Evolutionary conservation across 139 green algal species (phyloP), one percentile per base, ranked within the genome.

Genomic region (Tetradesmus lagerheimii): DNA sequence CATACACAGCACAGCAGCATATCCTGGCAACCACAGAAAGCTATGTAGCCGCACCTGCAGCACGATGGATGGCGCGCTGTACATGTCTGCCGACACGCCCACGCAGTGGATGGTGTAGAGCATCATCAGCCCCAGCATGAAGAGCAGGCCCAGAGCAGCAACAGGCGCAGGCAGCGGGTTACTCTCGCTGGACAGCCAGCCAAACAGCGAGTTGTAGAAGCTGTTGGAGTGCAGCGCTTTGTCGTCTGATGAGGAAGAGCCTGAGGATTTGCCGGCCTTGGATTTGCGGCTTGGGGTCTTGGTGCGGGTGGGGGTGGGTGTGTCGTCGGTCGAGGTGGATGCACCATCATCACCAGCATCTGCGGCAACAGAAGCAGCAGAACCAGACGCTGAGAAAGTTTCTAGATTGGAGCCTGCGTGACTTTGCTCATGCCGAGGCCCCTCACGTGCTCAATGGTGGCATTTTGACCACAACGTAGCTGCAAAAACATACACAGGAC

Each of bases 1-100:
- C 11, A 9, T 57, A 57, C 45, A 57, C 11, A 57, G 45, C 11
- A 57, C 50, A 25, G 25, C 50, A 64, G 25, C 14, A 57, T 14
- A 64, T 12, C 45, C 35, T 37, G 53, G 53, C n/a, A 25, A 31
- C 39, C n/a, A 14, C 18, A 27, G 5, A 37, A 37, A 37, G 75
- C 8, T 23, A 50, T 15, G 62, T 4, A 35, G 27, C 66, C 29
- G n/a, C 29, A 92, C 92, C 94, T 98, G 96, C 83, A 99, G 93
- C 37, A 99, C 97, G 53, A 99, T 99, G 71, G 96, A 99, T 6
- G 97, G 97, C 1, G 97, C 96, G 9, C 93, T 97, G 95, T 99
- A 99, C 93, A 98, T 98, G 89, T 99, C 96, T 0, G 96, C 94
- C 31, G 90, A 94, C 34, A 98, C 92, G 88, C 95, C 96, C 41